These are phyloP conservation scores for Xylaria sp. DNA, from an alignment of 2,329 filamentous ascomycete species.

Conservation along the genomic window DNA sequence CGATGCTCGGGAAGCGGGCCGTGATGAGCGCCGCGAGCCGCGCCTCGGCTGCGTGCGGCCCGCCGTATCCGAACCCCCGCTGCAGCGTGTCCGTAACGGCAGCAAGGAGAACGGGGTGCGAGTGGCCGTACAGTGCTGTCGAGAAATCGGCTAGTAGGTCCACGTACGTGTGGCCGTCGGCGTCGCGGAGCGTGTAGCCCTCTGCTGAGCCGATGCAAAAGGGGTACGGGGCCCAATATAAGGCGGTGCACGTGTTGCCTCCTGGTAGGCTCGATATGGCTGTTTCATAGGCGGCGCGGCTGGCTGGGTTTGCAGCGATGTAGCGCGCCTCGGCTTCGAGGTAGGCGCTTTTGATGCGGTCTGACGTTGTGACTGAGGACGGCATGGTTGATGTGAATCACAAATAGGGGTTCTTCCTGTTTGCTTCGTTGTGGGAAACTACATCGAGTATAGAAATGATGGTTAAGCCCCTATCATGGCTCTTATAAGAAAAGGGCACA, in stretches of 20 bases:
- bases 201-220: conserved; percentile 36
- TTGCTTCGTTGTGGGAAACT: neutral
- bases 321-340: conserved; percentile 34
- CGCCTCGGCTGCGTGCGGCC: conserved; percentile 15
- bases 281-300: conserved; percentile 35
- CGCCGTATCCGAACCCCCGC: conserved; percentile 17
- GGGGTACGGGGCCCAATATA: conserved; percentile 41
- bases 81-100: conserved; percentile 39
- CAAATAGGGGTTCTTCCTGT: conserved; percentile 4
- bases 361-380: neutral
- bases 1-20: conserved; percentile 11
- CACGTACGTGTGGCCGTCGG: conserved; percentile 44
- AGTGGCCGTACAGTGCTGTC: conserved; percentile 62
- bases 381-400: neutral
- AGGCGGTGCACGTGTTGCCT: conserved; percentile 29
- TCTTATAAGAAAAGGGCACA: neutral
- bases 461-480: too few relatives aligned
- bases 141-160: conserved; percentile 61
- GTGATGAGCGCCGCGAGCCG: conserved; percentile 11
- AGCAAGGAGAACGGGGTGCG: conserved; percentile 46
- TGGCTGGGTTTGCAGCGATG: conserved; percentile 34
- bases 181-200: conserved; percentile 36
- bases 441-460: too few relatives aligned
- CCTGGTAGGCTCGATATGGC: conserved; percentile 32
- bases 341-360: conserved; percentile 29